Evolutionary conservation across 257 asterid genomes (phyloP), one percentile per base, ranked within the genome.

Genomic region (Plantago major): DNA sequence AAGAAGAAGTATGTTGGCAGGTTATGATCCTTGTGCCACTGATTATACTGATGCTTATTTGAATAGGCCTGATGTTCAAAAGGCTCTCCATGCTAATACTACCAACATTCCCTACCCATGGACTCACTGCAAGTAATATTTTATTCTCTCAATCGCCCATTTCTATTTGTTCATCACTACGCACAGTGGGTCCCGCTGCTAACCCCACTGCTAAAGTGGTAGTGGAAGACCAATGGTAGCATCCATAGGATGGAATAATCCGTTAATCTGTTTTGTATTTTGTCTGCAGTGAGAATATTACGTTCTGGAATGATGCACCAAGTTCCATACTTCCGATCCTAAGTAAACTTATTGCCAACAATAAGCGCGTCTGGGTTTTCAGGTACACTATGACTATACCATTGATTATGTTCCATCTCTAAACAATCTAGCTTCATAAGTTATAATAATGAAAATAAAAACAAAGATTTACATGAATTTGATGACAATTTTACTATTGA

Each of bases 41-140:
- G 73, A 67, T 13, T 87, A 90, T 33, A 79, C 95, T 0, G 68
- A 68, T 60, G 7, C 1, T 0, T 90, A 90, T 62, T 38, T 87
- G 13, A 90, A 90, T 16, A 75, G 88, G 67, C 81, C 80, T 6
- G 95, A 90, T 69, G 97, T 90, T 45, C 97, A 90, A 55, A 49
- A 18, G 16, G 90, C 96, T 33, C 89, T 90, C 26, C 97, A 90
- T 68, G 97, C 97, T 46, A 90, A 90, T 72, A 67, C 77, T n/a
- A 88, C 98, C 6, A 71, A 70, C 19, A 79, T 90, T 55, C 69
- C 94, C 7, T 85, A 88, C 56, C 46, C 72, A 9, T 90, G 98
- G 98, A 72, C 82, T 4, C 94, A 84, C 48, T 90, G 97, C 88
- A 87, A 88, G 96, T 86, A 22, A 73, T 48, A 50, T 16, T 22